Evolutionary conservation across 2,329 filamentous ascomycete genomes (phyloP), one percentile per base, ranked within the genome.

Genomic region (Tolypocladium capitatum): DNA sequence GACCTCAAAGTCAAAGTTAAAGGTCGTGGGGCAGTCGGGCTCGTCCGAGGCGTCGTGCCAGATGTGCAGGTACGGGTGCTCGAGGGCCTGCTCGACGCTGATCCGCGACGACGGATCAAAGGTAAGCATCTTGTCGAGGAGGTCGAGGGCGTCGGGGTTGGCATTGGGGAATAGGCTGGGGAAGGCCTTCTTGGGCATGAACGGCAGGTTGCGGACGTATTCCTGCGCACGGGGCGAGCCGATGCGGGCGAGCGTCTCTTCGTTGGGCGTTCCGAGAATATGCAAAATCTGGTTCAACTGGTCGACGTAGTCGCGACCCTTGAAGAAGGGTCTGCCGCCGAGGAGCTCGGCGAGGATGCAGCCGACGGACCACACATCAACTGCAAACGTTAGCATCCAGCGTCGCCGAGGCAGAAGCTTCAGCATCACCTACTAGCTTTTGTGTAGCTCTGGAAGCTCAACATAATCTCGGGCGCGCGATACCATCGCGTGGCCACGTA

Each of bases 381-480:
- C 91, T 97, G 36, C 10, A 42, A 28, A 20, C 41, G 38, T 40
- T 4, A 33, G 27, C 32, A 38, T n/a, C 30, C 38, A 34, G 20
- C 35, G 28, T 27, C 21, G n/a, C 36, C 1, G 13, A n/a, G 16
- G 13, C 21, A 18, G 10, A 1, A 8, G 20, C 18, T 30, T 32
- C 27, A 43, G 28, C 20, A 32, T 4, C 9, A 91, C 90, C 49
- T 81, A 97, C 92, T 98, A 58, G 92, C 92, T 88, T 98, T 98
- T 60, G 92, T 98, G 69, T 98, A 98, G 73, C 89, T 96, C 70
- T 97, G 91, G 80, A 98, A 98, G 73, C 89, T 96, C 67, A 98
- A 73, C 92, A 98, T 98, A 59, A 98, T 98, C 68, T 98, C 92
- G 5, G 92, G 92, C 4, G 92, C 92, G 69, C 77, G 75, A 61